Evolutionary conservation across 2,329 filamentous ascomycete genomes (phyloP), one percentile per base, ranked within the genome.

Genomic region (Phialophora macrospora): DNA sequence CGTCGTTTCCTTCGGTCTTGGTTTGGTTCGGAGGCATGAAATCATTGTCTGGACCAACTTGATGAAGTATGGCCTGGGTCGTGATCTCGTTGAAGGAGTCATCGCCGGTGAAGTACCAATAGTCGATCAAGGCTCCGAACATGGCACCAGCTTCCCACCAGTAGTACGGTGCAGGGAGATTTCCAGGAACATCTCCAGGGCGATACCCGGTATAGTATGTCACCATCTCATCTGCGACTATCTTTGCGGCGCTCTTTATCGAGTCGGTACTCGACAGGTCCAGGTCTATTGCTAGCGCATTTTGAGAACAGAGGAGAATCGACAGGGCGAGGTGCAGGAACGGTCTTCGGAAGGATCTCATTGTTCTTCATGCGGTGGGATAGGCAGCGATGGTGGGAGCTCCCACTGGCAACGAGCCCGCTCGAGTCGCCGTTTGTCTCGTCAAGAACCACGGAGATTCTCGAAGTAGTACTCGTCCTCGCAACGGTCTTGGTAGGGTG

Each of bases 71-170:
- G 12, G 85, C 92, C 69, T 90, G 82, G 41, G 82, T 83, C 17
- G 87, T 85, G 49, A 91, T 79, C 17, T 87, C 80, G 74, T 93
- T 93, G 79, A 90, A 95, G 38, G 84, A 83, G 3, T 83, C 79
- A 74, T 94, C 90, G 22, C 88, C 88, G 0, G 91, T 94, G 75
- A 92, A 91, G 74, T 88, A 90, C 90, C 91, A 96, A 76, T 95
- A 95, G 73, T 95, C 90, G 60, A 96, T 82, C 68, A 95, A 80
- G 2, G 89, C 82, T 65, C 84, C 85, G 73, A 85, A 86, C 81
- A 93, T 87, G 63, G 90, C 90, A 60, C 90, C 90, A 11, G 83
- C 89, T 78, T 90, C 89, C 91, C 88, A 93, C 83, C 83, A 86
- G 74, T 83, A 85, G 70, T 84, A 84, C 20, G 84, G 84, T 17